Percentiles rank a stretch among this genome's conserved stretches.
phyloP scores from a whole-genome alignment of 306 rosid genomes.

The Biancaea sappan region DNA sequence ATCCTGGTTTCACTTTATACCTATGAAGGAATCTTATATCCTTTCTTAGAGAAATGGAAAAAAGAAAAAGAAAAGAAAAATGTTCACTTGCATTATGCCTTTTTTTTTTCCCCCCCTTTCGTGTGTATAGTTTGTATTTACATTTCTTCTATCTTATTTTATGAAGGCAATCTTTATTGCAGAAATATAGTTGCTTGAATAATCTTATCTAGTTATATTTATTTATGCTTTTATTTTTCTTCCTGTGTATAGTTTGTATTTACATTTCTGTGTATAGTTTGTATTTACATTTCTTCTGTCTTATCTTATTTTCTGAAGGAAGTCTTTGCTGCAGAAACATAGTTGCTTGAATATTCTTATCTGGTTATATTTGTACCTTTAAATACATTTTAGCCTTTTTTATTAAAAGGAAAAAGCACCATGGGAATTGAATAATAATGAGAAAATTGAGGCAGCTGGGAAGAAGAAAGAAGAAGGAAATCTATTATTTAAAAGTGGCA shows the following conservation, averaged over 20 bases:
- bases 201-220: not conserved
- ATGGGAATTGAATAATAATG: slow-evolving; percentile 59
- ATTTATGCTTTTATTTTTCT: too few relatives aligned
- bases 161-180: too few relatives aligned
- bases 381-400: slow-evolving; percentile 20
- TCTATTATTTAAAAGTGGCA: slow-evolving; percentile 50
- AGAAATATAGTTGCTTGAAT: not conserved
- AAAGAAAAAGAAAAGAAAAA: not conserved
- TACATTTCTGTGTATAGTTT: slow-evolving; percentile 3
- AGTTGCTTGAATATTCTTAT: not conserved
- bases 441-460: slow-evolving; percentile 66
- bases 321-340: too few relatives aligned
- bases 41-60: slow-evolving; percentile 31
- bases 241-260: too few relatives aligned
- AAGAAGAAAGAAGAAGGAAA: slow-evolving; percentile 80
- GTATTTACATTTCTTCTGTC: not conserved
- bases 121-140: not conserved
- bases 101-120: slow-evolving; percentile 33
- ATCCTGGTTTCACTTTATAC: not conserved
- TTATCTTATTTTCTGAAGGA: not conserved
- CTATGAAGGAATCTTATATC: slow-evolving; percentile 2
- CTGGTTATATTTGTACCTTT: not conserved
- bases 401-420: slow-evolving; percentile 64
- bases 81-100: slow-evolving; percentile 9
- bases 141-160: not conserved